Evolutionary conservation across 1,139 yeast genomes (phyloP), one percentile per base, ranked within the genome.

Genomic region (Pichia sp.): DNA sequence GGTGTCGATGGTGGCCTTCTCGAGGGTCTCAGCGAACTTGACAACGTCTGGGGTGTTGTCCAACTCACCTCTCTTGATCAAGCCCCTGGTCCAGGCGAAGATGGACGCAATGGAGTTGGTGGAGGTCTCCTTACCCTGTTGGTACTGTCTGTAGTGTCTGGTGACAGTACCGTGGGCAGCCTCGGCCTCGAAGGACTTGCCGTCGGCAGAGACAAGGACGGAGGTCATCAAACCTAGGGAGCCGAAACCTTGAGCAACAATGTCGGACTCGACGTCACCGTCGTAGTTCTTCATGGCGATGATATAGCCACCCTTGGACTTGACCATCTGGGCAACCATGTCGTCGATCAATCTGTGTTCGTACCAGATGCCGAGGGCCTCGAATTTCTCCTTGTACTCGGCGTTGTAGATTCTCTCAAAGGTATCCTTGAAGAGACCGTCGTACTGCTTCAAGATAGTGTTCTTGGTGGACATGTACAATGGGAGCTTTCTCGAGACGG

Each of bases 91-190:
- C 95, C 95, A 87, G 38, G 95, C 95, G 67, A 85, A 87, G 58
- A 87, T 87, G 10, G 91, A 85, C 2, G 95, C 95, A 70, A 87
- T 87, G 7, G 95, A 86, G 73, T 87, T 87, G 55, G 95, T 87
- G 6, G 91, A 85, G 14, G 95, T 87, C 69, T 85, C 92, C 70
- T 86, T 84, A 58, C 95, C 95, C 70, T 83, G 85, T 73, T 87
- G 93, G 67, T 85, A 85, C 72, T 83, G 87, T 80, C 93, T 85
- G 74, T 76, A 87, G 70, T 87, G 95, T 80, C 95, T 83, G 34
- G 95, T 87, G 62, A 87, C 95, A 6, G 95, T 87, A 62, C 95
- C 95, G 66, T 87, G 95, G 44, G 95, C 95, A 59, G 95, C 95
- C 73, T 87, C 95, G 57, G 87, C 76, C 72, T 87, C 93, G 67